Evolutionary conservation across 106 monocot species (phyloP).

Genomic region (Platanthera guangdongensis): DNA sequence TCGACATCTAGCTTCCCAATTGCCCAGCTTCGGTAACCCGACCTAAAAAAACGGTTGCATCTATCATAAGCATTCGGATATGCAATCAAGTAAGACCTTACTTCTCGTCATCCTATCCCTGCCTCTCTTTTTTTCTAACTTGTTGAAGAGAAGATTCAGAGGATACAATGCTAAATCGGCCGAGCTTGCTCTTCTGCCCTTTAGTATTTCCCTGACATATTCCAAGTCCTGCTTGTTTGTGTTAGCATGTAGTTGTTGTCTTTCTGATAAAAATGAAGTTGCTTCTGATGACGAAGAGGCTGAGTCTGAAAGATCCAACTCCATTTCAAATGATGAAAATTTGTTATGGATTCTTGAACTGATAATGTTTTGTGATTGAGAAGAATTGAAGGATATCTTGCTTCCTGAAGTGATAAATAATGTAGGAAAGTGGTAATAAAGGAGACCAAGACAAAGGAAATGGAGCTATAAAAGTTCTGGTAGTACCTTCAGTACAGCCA

Average conservation of each 20-base stretch:
- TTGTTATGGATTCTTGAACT: conserved; percentile 9
- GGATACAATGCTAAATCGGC: conserved; percentile 7
- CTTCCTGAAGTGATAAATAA: conserved; percentile 17
- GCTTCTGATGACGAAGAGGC: conserved; percentile 20
- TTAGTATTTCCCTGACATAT: conserved; percentile 34
- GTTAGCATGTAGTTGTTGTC: not conserved
- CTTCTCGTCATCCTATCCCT: conserved; percentile 28
- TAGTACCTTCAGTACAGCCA: conserved; percentile 41
- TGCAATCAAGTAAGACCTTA: conserved; percentile 67
- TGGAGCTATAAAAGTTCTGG: not conserved
- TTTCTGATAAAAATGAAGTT: conserved; percentile 6
- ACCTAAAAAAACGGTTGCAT: conserved; percentile 38
- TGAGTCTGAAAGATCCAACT: conserved; percentile 36
- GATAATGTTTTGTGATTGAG: conserved; percentile 25
- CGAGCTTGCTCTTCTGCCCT: not conserved
- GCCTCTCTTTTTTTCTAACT: conserved; percentile 28
- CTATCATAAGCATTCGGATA: conserved; percentile 50
- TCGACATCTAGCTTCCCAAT: conserved; percentile 23
- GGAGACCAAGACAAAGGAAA: not conserved
- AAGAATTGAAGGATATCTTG: conserved; percentile 31
- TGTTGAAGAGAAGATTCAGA: conserved; percentile 36
- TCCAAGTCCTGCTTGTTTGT: conserved; percentile 16
- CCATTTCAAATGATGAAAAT: conserved; percentile 11
- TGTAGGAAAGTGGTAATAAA: not conserved
- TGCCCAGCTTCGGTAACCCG: conserved; percentile 49